Percentiles rank a stretch among this genome's conserved stretches.
Evolutionary conservation across 2,329 filamentous ascomycete genomes (phyloP).

Genomic region (Amauroascus verrucosus): DNA sequence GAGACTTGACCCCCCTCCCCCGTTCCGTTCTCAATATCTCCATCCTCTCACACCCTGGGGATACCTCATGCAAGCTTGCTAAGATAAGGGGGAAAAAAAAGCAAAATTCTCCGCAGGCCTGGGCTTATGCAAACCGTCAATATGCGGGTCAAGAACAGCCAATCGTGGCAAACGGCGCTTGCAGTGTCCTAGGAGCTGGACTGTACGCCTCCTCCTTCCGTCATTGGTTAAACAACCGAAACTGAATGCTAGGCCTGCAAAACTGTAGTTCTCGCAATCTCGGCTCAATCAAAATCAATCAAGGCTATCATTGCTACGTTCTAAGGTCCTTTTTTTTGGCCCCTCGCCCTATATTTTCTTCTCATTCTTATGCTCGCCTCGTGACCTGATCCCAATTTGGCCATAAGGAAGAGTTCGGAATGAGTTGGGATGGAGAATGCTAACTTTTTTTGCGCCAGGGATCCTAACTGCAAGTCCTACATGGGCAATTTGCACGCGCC

Average conservation of each 20-base stretch:
- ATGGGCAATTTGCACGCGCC: slow-evolving; percentile 6
- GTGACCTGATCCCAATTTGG: no score
- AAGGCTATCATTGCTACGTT: slow-evolving; percentile 5
- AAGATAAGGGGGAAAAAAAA: no score
- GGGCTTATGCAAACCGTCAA: slow-evolving; percentile 1
- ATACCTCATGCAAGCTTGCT: no score
- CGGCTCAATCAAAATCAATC: slow-evolving; percentile 4
- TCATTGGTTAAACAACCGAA: neutral
- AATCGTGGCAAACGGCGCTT: slow-evolving; percentile 1
- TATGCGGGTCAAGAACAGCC: neutral
- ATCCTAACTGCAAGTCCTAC: neutral
- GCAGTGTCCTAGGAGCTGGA: neutral
- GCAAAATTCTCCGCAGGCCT: neutral
- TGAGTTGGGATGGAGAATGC: neutral
- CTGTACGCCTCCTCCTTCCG: neutral
- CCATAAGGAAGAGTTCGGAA: no score
- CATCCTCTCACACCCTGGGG: neutral
- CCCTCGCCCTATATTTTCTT: neutral
- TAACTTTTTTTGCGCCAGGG: neutral
- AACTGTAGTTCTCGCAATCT: neutral
- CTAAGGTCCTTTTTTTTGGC: slow-evolving; percentile 1
- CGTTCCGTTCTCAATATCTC: neutral
- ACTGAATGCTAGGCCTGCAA: neutral
- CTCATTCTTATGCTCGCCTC: no score
- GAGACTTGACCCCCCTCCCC: neutral